Evolutionary conservation across 176 grass and related monocot species (phyloP).

Genomic region (Oryza glaberrima): DNA sequence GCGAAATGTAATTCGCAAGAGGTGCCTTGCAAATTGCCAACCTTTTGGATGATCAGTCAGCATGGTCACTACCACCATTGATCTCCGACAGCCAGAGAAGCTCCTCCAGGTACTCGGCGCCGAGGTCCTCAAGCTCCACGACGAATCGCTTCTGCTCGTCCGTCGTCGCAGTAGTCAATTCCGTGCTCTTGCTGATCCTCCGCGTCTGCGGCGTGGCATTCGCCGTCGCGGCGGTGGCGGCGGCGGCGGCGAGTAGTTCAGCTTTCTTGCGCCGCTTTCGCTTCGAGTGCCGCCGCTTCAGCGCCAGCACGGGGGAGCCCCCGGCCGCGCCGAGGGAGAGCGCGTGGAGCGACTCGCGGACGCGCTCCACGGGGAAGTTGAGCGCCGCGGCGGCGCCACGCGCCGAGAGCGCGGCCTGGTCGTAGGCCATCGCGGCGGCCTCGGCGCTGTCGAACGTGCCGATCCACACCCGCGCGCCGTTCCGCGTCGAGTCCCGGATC

Average conservation of each 20-base stretch:
- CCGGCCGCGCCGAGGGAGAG: constrained; percentile 5
- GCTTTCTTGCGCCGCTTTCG: constrained; percentile 29
- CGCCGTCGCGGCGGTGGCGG: not conserved
- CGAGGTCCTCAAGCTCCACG: constrained; percentile 41
- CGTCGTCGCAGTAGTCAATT: not conserved
- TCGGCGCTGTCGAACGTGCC: constrained; percentile 22
- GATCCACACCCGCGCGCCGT: constrained; percentile 12
- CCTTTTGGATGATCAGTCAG: no score
- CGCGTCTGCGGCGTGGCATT: not conserved
- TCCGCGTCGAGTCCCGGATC: not conserved
- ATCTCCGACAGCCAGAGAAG: no score
- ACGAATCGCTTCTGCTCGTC: constrained; percentile 21
- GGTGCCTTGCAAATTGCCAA: no score
- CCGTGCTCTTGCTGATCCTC: not conserved
- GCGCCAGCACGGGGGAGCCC: constrained; percentile 27
- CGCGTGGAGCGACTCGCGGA: constrained; percentile 31
- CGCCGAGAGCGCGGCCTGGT: constrained; percentile 5
- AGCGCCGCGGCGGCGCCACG: constrained; percentile 17
- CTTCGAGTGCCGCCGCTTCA: constrained; percentile 41
- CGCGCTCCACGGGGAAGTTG: constrained; percentile 38
- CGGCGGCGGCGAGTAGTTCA: not conserved
- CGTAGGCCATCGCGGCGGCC: constrained; percentile 18
- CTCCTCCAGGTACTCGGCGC: constrained; percentile 3
- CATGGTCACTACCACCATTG: no score
- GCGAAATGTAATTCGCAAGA: no score